Evolutionary conservation across 441 rosid species (phyloP).

Genomic region (Eugenia klotzschiana): DNA sequence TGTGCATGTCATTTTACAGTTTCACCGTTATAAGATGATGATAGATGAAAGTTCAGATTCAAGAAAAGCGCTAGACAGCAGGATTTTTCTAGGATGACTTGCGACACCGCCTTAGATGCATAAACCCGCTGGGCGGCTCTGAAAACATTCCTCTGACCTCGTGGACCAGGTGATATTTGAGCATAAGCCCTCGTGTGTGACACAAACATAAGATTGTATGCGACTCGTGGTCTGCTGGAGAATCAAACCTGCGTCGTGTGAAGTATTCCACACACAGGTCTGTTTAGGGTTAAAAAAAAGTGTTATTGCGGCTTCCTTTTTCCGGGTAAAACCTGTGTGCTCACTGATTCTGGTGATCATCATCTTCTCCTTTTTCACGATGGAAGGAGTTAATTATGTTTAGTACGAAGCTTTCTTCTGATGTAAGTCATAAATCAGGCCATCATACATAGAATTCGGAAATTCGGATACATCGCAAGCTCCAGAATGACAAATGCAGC

Average conservation of each 20-base stretch:
- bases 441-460: background rate
- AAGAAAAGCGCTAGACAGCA: background rate
- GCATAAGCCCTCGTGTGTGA: background rate
- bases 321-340: background rate
- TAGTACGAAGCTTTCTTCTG: background rate
- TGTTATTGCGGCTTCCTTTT: background rate
- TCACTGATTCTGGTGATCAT: background rate
- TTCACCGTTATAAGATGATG: background rate
- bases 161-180: background rate
- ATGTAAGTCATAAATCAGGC: background rate
- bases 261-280: background rate
- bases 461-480: background rate
- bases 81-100: background rate
- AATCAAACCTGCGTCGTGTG: background rate
- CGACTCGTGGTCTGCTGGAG: background rate
- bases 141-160: background rate
- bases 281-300: background rate
- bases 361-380: background rate
- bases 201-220: background rate
- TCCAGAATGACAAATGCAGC: background rate
- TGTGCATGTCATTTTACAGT: background rate
- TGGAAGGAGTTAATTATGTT: background rate
- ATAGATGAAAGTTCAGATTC: background rate
- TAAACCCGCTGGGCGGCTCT: background rate
- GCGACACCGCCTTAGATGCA: background rate